A percentile compares a stretch with the other conserved stretches of the same genome.
Evolutionary conservation across 768 basidiomycete species (phyloP).

Genomic region (Asterophora parasitica): DNA sequence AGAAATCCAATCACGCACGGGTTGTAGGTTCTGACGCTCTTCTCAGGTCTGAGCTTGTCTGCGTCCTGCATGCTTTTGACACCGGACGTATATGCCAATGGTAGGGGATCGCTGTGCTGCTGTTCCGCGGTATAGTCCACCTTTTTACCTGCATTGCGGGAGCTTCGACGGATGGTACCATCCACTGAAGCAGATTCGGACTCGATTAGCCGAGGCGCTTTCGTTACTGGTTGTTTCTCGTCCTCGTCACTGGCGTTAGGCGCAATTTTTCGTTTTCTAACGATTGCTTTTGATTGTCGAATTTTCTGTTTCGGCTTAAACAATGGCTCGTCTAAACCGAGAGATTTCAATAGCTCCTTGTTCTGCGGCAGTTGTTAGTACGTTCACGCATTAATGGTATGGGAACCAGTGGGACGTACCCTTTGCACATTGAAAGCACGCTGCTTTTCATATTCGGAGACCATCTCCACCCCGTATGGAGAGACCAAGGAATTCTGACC

Average conservation of each 20-base stretch:
- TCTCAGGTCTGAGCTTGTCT: conserved; percentile 33
- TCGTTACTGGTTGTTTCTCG: conserved; percentile 19
- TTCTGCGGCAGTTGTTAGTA: conserved; percentile 30
- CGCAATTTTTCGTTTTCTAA: conserved; percentile 40
- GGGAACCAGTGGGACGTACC: conserved; percentile 12
- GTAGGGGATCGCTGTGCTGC: conserved; percentile 26
- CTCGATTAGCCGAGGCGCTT: conserved; percentile 24
- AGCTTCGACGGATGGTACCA: conserved; percentile 54
- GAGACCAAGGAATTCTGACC: too few relatives aligned
- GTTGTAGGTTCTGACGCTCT: conserved; percentile 34
- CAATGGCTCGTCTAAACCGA: conserved; percentile 44
- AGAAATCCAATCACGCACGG: conserved; percentile 39
- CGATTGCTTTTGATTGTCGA: conserved; percentile 21
- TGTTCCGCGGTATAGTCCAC: conserved; percentile 51
- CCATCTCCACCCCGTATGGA: conserved; percentile 11
- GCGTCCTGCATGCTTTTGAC: conserved; percentile 30
- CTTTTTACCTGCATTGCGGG: conserved; percentile 55
- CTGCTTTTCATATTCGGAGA: conserved; percentile 31
- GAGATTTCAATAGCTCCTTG: conserved; percentile 31
- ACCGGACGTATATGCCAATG: conserved; percentile 34
- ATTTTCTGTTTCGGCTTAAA: conserved; percentile 44
- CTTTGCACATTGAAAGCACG: conserved; percentile 30
- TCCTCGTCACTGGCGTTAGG: conserved; percentile 20
- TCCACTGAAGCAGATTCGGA: conserved; percentile 8
- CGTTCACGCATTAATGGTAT: not conserved